A percentile compares a stretch with the other conserved stretches of the same genome.
These are phyloP conservation scores for Cladosporium sp. DNA, from an alignment of 2,329 filamentous ascomycete genomes.

Conservation along the genomic window DNA sequence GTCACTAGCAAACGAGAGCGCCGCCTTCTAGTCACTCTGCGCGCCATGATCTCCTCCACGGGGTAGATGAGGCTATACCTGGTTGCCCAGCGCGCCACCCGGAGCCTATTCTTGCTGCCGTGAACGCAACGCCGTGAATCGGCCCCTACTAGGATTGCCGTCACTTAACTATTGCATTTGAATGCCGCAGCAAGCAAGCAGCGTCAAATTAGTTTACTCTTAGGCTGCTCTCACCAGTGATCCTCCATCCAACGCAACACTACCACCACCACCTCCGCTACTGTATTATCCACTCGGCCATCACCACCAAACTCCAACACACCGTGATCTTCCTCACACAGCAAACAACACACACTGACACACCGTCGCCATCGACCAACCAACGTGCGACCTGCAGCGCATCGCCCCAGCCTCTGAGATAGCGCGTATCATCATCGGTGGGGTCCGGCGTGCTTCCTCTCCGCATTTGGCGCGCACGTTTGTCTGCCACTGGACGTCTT, in stretches of 20 bases:
- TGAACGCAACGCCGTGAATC: conserved; percentile 5
- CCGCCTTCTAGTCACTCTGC: neutral
- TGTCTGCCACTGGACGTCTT: neutral
- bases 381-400: neutral
- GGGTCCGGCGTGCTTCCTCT: conserved; percentile 9
- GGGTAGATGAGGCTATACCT: conserved; percentile 8
- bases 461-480: conserved; percentile 11
- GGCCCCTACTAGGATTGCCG: neutral
- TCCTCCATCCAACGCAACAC: too few species aligned
- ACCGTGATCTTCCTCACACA: neutral
- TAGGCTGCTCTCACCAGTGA: too few species aligned
- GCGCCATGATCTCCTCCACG: conserved; percentile 7
- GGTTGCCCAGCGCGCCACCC: conserved; percentile 4
- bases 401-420: neutral
- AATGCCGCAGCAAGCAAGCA: too few species aligned
- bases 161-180: conserved; percentile 1
- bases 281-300: too few species aligned
- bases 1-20: too few species aligned
- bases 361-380: neutral
- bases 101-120: neutral
- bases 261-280: too few species aligned
- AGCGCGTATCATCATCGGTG: conserved; percentile 5
- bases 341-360: neutral
- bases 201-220: too few species aligned
- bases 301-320: too few species aligned